A percentile compares a stretch with the other conserved stretches of the same genome.
phyloP scores from a whole-genome alignment of 192 early-diverging fungal genomes.

The Coemansia sp. region DNA sequence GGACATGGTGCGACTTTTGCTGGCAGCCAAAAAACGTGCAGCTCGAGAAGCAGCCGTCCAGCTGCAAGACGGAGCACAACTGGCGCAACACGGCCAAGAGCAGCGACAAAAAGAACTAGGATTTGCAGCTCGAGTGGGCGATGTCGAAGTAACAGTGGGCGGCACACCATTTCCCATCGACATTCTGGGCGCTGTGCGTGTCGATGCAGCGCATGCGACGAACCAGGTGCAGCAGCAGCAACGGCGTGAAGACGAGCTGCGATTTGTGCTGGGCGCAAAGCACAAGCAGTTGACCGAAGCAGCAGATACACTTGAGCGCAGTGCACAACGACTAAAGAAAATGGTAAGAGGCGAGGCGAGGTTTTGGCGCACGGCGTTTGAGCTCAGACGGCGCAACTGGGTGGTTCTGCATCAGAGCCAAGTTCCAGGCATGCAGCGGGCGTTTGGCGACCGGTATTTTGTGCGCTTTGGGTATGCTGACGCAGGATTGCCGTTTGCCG shows the following conservation, averaged over 20 bases:
- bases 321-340: slow-evolving; percentile 12
- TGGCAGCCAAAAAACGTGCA: slow-evolving; percentile 37
- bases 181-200: slow-evolving; percentile 27
- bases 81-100: slow-evolving; percentile 14
- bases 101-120: background rate
- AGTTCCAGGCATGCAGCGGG: background rate
- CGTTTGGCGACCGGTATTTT: slow-evolving; percentile 34
- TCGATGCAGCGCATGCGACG: background rate
- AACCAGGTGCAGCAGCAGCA: slow-evolving; percentile 7
- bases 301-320: slow-evolving; percentile 28
- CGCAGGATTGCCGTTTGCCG: slow-evolving; percentile 25
- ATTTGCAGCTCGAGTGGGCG: slow-evolving; percentile 25
- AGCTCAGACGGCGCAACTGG: slow-evolving; percentile 35
- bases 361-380: slow-evolving; percentile 49
- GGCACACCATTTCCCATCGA: slow-evolving; percentile 34
- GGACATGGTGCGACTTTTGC: slow-evolving; percentile 44
- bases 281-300: slow-evolving; percentile 39
- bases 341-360: slow-evolving; percentile 22
- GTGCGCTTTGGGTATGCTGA: slow-evolving; percentile 35
- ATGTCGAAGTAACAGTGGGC: slow-evolving; percentile 36
- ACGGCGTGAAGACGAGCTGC: slow-evolving; percentile 22
- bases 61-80: background rate
- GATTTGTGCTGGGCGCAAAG: slow-evolving; percentile 50
- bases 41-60: slow-evolving; percentile 1
- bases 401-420: slow-evolving; percentile 40